These are phyloP conservation scores for Apiotrichum montevideense DNA, from an alignment of 1,284 basidiomycete species.

Conservation along the genomic window DNA sequence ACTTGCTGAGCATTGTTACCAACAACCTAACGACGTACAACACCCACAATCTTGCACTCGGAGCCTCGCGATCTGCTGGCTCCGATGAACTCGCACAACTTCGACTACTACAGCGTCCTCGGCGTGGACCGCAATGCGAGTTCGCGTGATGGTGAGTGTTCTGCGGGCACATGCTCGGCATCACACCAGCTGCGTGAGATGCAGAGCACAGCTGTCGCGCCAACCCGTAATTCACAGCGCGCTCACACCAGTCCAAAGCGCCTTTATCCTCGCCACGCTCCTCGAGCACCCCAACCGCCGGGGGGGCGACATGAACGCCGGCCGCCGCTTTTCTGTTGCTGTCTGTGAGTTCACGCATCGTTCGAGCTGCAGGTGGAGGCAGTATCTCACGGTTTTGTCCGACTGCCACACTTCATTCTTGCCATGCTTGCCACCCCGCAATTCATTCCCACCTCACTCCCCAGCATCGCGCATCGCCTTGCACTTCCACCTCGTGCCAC, in stretches of 20 bases:
- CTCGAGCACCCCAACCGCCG: conserved; percentile 1
- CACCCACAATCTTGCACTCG: too few relatives aligned
- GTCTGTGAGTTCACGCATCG: neutral
- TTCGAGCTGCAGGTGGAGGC: neutral
- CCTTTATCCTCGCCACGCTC: neutral
- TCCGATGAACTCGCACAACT: neutral
- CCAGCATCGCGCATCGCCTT: neutral
- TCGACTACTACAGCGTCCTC: neutral
- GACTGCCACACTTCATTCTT: too few relatives aligned
- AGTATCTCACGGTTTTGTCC: too few relatives aligned
- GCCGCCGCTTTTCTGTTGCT: neutral
- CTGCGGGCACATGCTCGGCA: too few relatives aligned
- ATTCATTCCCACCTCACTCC: too few relatives aligned
- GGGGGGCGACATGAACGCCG: neutral
- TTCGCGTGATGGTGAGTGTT: neutral
- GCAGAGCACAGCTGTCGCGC: too few relatives aligned
- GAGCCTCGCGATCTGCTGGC: too few relatives aligned
- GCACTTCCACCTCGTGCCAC: neutral
- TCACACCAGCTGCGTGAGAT: too few relatives aligned
- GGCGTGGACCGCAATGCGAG: neutral
- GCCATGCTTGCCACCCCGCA: too few relatives aligned
- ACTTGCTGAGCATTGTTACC: too few relatives aligned
- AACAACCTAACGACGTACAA: too few relatives aligned
- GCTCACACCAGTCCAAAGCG: neutral
- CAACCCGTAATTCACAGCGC: too few relatives aligned